These are phyloP conservation scores for Senecio squalidus DNA, from an alignment of 140 eudicot genomes.

Conservation along the genomic window DNA sequence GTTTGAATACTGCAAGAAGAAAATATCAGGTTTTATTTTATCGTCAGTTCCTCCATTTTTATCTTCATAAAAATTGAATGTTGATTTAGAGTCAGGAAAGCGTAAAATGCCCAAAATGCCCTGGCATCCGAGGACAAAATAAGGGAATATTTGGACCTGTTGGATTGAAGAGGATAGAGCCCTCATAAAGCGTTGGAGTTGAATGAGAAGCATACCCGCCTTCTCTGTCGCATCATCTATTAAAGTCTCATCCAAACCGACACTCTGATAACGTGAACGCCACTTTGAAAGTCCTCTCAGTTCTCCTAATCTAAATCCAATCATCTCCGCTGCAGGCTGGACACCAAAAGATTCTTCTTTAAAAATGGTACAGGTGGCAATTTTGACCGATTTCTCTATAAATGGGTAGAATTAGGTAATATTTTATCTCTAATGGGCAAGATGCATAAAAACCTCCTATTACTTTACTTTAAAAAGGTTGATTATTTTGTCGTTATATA, in stretches of 20 bases:
- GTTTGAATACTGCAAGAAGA: constrained; percentile 75
- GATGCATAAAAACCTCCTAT: not conserved
- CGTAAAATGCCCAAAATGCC: not conserved
- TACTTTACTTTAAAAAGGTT: not conserved
- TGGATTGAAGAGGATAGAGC: constrained; percentile 82
- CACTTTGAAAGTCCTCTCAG: constrained; percentile 93
- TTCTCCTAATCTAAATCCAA: constrained; percentile 94
- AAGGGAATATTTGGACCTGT: constrained; percentile 44
- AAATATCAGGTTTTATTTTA: not conserved
- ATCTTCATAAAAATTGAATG: no score
- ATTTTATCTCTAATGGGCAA: constrained; percentile 1
- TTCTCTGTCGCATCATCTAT: constrained; percentile 72
- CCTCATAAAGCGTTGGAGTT: constrained; percentile 69
- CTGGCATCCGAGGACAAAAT: not conserved
- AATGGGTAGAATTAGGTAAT: not conserved
- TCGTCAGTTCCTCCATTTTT: not conserved
- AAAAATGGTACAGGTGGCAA: not conserved
- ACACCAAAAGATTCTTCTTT: constrained; percentile 6
- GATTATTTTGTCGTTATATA: not conserved
- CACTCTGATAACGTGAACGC: constrained; percentile 78
- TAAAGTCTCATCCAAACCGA: constrained; percentile 78
- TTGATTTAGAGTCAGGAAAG: no score
- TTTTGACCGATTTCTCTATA: not conserved
- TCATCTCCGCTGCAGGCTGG: constrained; percentile 98
- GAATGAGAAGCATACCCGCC: constrained; percentile 79